Conservation (phyloP, 306 rosid genomes). For the Trifolium dubium region DNA sequence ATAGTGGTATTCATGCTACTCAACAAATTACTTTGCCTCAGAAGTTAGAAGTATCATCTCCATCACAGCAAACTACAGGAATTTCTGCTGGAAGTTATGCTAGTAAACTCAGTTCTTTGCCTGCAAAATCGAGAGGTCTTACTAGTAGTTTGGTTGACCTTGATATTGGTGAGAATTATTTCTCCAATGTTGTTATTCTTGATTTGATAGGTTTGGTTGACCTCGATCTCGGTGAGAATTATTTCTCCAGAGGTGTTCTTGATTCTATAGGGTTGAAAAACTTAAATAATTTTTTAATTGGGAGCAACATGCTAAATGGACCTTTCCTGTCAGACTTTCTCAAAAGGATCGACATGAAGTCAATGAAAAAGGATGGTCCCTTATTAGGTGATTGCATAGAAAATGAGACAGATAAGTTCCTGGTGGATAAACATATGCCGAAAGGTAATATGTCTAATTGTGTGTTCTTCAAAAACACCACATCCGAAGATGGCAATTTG, state of each 20-base stretch:
- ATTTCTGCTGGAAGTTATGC: too few relatives aligned
- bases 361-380: constrained; percentile 66
- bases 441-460: constrained; percentile 85
- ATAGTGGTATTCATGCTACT: too few relatives aligned
- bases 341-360: constrained; percentile 66
- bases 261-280: constrained; percentile 57
- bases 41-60: too few relatives aligned
- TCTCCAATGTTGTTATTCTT: constrained; percentile 53
- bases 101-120: too few relatives aligned
- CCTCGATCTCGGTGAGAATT: too few relatives aligned
- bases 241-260: too few relatives aligned
- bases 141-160: constrained; percentile 74
- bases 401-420: constrained; percentile 80
- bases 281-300: constrained; percentile 61
- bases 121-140: constrained; percentile 65
- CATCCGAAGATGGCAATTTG: constrained; percentile 62
- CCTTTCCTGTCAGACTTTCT: constrained; percentile 56
- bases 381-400: constrained; percentile 83
- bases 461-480: constrained; percentile 59
- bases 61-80: too few relatives aligned
- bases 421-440: constrained; percentile 79
- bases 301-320: constrained; percentile 61
- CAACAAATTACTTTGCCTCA: too few relatives aligned
- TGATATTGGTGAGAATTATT: constrained; percentile 76
- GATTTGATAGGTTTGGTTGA: too few relatives aligned